phyloP scores from a whole-genome alignment of 2,329 filamentous ascomycete species.

The Sphaerulina vaccinii region DNA sequence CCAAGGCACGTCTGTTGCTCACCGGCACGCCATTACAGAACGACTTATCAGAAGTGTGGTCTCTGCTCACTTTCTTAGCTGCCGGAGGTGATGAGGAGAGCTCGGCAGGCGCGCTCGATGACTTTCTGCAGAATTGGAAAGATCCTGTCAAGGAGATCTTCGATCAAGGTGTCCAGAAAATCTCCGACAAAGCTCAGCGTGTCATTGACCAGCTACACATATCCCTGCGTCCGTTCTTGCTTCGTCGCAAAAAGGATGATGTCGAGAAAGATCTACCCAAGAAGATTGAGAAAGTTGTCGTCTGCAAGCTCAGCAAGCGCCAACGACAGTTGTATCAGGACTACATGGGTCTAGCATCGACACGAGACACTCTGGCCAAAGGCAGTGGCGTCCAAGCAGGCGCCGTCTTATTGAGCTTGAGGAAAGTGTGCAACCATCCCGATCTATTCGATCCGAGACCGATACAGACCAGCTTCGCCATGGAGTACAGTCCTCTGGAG shows the following conservation, averaged over 20 bases:
- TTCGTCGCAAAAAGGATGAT: constrained; percentile 88
- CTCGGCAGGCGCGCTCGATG: constrained; percentile 82
- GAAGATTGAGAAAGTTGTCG: constrained; percentile 96
- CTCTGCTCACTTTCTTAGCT: constrained; percentile 92
- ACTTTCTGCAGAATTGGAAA: constrained; percentile 95
- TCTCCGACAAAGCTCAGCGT: constrained; percentile 89
- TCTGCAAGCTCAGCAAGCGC: constrained; percentile 90
- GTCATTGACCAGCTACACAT: constrained; percentile 94
- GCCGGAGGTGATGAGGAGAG: constrained; percentile 75
- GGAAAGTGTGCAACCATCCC: constrained; percentile 97
- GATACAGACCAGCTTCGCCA: constrained; percentile 95
- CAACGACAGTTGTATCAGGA: constrained; percentile 96
- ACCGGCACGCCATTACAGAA: constrained; percentile 97
- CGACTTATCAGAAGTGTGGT: constrained; percentile 96
- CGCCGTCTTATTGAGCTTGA: constrained; percentile 94
- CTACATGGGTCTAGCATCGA: constrained; percentile 87
- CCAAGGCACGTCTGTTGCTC: constrained; percentile 77
- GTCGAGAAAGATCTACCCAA: constrained; percentile 99
- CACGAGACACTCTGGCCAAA: constrained; percentile 80
- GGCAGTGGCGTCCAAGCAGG: constrained; percentile 98
- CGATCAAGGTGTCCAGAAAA: constrained; percentile 87
- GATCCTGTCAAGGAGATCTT: constrained; percentile 94
- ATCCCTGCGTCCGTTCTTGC: constrained; percentile 84
- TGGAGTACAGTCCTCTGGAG: constrained; percentile 68
- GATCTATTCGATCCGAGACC: constrained; percentile 94